Percentiles rank a stretch among this genome's conserved stretches.
phyloP scores from a whole-genome alignment of 148 eudicot genomes.

The Salicornia ramosissima region DNA sequence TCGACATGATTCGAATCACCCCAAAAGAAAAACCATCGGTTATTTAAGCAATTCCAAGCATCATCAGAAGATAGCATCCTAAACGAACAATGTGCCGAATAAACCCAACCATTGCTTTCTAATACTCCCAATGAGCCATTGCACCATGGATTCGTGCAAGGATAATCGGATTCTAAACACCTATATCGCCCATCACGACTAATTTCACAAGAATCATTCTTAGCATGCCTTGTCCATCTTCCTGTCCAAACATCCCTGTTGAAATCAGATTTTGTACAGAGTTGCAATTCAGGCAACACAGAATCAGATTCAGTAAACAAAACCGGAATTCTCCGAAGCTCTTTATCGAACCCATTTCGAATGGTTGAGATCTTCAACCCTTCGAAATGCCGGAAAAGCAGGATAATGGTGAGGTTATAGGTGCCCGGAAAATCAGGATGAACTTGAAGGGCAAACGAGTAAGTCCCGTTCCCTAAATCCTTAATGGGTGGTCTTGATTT shows the following conservation, averaged over 20 bases:
- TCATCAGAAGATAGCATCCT: slow-evolving; percentile 34
- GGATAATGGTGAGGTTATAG: slow-evolving; percentile 60
- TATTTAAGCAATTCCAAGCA: slow-evolving; percentile 78
- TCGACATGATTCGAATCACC: slow-evolving; percentile 98
- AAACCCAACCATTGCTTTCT: slow-evolving; percentile 97
- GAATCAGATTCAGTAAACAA: slow-evolving; percentile 33
- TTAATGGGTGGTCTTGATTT: slow-evolving; percentile 71
- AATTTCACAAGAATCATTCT: slow-evolving; percentile 53
- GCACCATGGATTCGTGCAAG: slow-evolving; percentile 81
- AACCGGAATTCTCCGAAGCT: slow-evolving; percentile 47
- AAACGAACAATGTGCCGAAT: slow-evolving; percentile 91
- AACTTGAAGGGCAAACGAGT: slow-evolving; percentile 66
- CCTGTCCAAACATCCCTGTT: slow-evolving; percentile 69
- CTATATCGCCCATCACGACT: slow-evolving; percentile 70
- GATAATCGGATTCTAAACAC: slow-evolving; percentile 49
- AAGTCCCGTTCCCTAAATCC: slow-evolving; percentile 77
- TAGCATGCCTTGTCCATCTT: slow-evolving; percentile 89
- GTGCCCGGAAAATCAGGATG: slow-evolving; percentile 78
- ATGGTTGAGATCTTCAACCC: slow-evolving; percentile 64
- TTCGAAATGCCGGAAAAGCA: slow-evolving; percentile 68
- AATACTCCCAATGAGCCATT: slow-evolving; percentile 60
- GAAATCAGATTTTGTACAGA: slow-evolving; percentile 57
- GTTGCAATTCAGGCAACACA: slow-evolving; percentile 33
- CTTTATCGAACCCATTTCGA: slow-evolving; percentile 56
- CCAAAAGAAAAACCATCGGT: slow-evolving; percentile 88